A percentile compares a stretch with the other conserved stretches of the same genome.
These are phyloP conservation scores for Panicum miliaceum DNA, from an alignment of 176 grass and related monocot species.

Conservation along the genomic window DNA sequence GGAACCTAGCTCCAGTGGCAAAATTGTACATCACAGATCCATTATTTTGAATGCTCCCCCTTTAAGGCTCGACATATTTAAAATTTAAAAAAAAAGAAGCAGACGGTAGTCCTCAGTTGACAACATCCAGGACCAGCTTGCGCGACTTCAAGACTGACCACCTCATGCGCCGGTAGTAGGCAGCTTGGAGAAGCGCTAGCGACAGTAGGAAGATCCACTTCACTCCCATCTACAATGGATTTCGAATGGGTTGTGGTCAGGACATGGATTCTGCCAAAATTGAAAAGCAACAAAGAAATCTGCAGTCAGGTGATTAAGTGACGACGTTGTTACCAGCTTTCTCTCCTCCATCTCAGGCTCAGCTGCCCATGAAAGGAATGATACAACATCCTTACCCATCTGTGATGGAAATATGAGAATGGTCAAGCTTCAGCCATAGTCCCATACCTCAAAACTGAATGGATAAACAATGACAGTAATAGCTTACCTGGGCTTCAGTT, in stretches of 20 bases:
- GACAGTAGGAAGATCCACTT: slow-evolving; percentile 99
- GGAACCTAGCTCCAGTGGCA: slow-evolving; percentile 51
- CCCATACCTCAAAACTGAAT: not conserved
- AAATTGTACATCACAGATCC: slow-evolving; percentile 61
- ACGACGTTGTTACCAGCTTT: slow-evolving; percentile 72
- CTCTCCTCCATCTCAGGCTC: slow-evolving; percentile 99
- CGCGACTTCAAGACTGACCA: slow-evolving; percentile 93
- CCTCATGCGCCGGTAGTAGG: slow-evolving; percentile 96
- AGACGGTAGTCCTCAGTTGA: slow-evolving; percentile 66
- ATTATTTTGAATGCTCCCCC: slow-evolving; percentile 63
- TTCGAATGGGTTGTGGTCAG: slow-evolving; percentile 8
- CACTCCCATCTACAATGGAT: slow-evolving; percentile 69
- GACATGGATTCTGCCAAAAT: not conserved
- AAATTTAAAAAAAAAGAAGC: slow-evolving; percentile 36
- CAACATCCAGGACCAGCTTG: slow-evolving; percentile 86
- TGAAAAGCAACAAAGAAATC: not conserved
- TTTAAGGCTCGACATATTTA: slow-evolving; percentile 25
- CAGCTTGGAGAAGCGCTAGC: slow-evolving; percentile 96
- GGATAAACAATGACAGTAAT: not conserved
- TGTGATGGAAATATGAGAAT: slow-evolving; percentile 41
- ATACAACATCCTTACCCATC: slow-evolving; percentile 98
- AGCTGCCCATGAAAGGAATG: slow-evolving; percentile 96
- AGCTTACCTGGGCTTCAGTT: slow-evolving; percentile 89
- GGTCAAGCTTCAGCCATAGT: slow-evolving; percentile 7
- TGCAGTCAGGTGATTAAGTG: not conserved